Evolutionary conservation across 2,329 filamentous ascomycete genomes (phyloP).

Genomic region (Xylariaceae sp.): DNA sequence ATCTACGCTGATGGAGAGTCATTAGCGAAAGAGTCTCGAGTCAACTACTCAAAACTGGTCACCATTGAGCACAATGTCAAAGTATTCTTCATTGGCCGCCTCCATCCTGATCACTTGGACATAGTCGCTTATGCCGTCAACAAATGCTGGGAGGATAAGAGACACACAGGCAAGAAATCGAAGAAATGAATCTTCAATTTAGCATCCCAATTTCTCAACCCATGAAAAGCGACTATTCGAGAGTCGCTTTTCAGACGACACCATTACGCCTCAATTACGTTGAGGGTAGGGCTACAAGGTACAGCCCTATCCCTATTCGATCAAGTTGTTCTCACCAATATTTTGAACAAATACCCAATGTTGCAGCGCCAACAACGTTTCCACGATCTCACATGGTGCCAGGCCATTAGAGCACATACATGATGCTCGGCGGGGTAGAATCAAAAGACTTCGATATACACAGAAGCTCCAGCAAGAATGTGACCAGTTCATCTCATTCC

Average conservation of each 20-base stretch:
- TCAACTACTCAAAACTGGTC: slow-evolving; percentile 55
- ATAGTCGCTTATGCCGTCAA: slow-evolving; percentile 44
- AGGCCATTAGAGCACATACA: too few relatives aligned
- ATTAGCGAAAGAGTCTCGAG: slow-evolving; percentile 47
- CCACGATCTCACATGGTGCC: not conserved
- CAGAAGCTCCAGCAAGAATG: too few relatives aligned
- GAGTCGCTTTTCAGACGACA: slow-evolving; percentile 12
- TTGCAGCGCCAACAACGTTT: slow-evolving; percentile 7
- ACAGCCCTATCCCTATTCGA: not conserved
- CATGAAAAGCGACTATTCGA: not conserved
- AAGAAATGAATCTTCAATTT: slow-evolving; percentile 14
- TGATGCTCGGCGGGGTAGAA: too few relatives aligned
- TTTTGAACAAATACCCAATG: slow-evolving; percentile 1
- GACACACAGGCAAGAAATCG: slow-evolving; percentile 22
- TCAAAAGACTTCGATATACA: too few relatives aligned
- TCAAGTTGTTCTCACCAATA: slow-evolving; percentile 3
- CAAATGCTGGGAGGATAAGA: slow-evolving; percentile 46
- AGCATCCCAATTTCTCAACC: not conserved
- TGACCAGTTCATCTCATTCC: too few relatives aligned
- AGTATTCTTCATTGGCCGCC: slow-evolving; percentile 53
- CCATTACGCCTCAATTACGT: slow-evolving; percentile 14
- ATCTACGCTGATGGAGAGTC: slow-evolving; percentile 42
- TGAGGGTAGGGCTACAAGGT: slow-evolving; percentile 9
- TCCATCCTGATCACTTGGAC: slow-evolving; percentile 38
- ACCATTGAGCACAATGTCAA: slow-evolving; percentile 56